Evolutionary conservation across 1,284 basidiomycete genomes (phyloP).

Genomic region (Cryptococcus depauperatus): DNA sequence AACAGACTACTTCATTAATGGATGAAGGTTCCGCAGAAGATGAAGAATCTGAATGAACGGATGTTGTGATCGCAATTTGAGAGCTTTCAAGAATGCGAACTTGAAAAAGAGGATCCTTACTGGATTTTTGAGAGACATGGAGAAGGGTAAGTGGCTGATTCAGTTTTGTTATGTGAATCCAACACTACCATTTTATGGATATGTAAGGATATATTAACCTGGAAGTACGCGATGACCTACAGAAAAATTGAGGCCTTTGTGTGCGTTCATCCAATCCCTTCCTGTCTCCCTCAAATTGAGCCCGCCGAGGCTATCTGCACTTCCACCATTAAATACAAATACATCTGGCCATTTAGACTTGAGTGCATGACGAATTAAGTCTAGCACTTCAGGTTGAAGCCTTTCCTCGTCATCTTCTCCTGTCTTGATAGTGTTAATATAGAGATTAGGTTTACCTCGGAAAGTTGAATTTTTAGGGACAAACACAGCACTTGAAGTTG

Average conservation of each 20-base stretch:
- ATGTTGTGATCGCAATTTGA: slow-evolving; percentile 36
- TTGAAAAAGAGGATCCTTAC: slow-evolving; percentile 29
- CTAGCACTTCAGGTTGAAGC: slow-evolving; percentile 36
- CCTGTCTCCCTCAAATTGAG: slow-evolving; percentile 32
- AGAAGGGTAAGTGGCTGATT: slow-evolving; percentile 37
- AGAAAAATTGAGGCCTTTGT: slow-evolving; percentile 41
- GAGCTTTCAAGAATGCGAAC: slow-evolving; percentile 43
- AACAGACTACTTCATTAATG: slow-evolving; percentile 32
- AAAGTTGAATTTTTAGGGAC: slow-evolving; percentile 1
- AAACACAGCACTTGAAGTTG: too few species aligned
- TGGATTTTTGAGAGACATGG: slow-evolving; percentile 28
- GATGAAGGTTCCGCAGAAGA: slow-evolving; percentile 7
- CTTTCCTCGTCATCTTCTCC: slow-evolving; percentile 19
- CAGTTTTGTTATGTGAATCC: slow-evolving; percentile 39
- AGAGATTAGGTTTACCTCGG: slow-evolving; percentile 10
- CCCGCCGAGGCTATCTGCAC: slow-evolving; percentile 24
- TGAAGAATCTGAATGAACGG: slow-evolving; percentile 7
- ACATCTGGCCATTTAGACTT: slow-evolving; percentile 33
- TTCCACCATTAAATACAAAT: slow-evolving; percentile 31
- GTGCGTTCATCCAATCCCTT: slow-evolving; percentile 29
- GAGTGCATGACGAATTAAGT: slow-evolving; percentile 36
- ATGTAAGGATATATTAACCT: neutral
- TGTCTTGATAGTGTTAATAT: slow-evolving; percentile 9
- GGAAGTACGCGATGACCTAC: slow-evolving; percentile 23
- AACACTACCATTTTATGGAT: slow-evolving; percentile 17